These are phyloP conservation scores for Candida adriatica DNA, from an alignment of 805 yeast genomes.

Conservation along the genomic window DNA sequence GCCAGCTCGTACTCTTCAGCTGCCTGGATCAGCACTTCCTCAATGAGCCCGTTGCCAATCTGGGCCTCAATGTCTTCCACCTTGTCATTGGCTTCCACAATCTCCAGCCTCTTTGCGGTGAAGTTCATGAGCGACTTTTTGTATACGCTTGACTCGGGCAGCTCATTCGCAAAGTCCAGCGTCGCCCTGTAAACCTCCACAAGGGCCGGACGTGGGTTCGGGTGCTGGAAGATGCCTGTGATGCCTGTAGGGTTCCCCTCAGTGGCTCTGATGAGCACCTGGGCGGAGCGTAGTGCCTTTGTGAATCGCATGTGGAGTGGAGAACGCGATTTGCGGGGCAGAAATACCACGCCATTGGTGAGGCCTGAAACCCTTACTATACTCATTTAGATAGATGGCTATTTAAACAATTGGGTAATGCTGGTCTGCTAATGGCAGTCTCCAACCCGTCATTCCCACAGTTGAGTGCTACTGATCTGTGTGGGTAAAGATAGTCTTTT, in stretches of 20 bases:
- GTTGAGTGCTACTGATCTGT: too few relatives aligned
- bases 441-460: too few relatives aligned
- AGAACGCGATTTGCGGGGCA: too few relatives aligned
- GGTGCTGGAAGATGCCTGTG: constrained; percentile 73
- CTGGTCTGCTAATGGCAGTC: too few relatives aligned
- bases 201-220: constrained; percentile 77
- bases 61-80: constrained; percentile 59
- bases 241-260: constrained; percentile 74
- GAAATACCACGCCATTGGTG: too few relatives aligned
- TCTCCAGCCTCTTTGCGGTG: constrained; percentile 59
- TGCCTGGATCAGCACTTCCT: constrained; percentile 78
- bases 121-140: constrained; percentile 66
- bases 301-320: constrained; percentile 37
- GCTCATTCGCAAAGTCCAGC: constrained; percentile 48
- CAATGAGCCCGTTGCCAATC: constrained; percentile 80
- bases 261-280: constrained; percentile 51
- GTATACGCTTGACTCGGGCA: constrained; percentile 71
- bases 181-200: constrained; percentile 67
- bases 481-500: too few relatives aligned
- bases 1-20: constrained; percentile 70
- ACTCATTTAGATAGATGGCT: too few relatives aligned
- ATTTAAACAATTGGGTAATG: too few relatives aligned
- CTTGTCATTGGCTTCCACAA: constrained; percentile 59
- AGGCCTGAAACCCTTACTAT: too few relatives aligned
- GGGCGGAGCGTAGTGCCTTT: constrained; percentile 25